Base-by-base conservation (phyloP, 2,329 filamentous ascomycete genomes). In the Cercospora sojina region DNA sequence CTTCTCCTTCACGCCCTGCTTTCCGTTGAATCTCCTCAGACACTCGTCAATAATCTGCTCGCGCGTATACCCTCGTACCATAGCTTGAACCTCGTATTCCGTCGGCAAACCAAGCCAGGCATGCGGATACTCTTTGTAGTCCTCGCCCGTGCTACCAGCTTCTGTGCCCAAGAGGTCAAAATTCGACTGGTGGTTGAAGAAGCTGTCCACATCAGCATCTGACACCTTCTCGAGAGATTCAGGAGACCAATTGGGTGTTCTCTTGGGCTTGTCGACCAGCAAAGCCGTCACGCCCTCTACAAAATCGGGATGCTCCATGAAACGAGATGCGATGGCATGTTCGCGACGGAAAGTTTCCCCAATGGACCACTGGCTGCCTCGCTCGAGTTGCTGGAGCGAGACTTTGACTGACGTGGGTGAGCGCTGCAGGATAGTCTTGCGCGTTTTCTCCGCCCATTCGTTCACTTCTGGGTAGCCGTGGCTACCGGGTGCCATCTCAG, bases 301-400 rank as follows among this genome's bases (percentile, higher is more conserved):
- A 76, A 99, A 99, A 79, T 99, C 95, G 4, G 87, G 90, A 77
- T 95, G 90, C 64, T 85, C 84, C 94, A 99, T 98, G 83, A 99
- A 98, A 70, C 88, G 87, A 66, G 85, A 83, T 1, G 94, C 93
- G 67, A 99, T 92, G 75, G 90, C 85, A 80, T 95, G 87, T 82
- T 99, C 95, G 69, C 88, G 88, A 76, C 89, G 84, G 84, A 98
- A 99, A 0, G 94, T 89, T 80, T 97, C 86, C 16, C 86, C 82
- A 74, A 99, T 97, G 70, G 85, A 84, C 95, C 95, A 98, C 35
- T 83, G 76, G 72, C 82, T 81, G 67, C 91, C 92, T 58, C 91
- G 80, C 71, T 88, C 90, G 87, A 98, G 90, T 82, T 96, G 92
- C 72, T 87, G 85, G 64, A 97, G 85, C 1, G 93, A 85, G 59